Base-by-base conservation (phyloP, 2,329 filamentous ascomycete genomes). In the Epichloe scottii region DNA sequence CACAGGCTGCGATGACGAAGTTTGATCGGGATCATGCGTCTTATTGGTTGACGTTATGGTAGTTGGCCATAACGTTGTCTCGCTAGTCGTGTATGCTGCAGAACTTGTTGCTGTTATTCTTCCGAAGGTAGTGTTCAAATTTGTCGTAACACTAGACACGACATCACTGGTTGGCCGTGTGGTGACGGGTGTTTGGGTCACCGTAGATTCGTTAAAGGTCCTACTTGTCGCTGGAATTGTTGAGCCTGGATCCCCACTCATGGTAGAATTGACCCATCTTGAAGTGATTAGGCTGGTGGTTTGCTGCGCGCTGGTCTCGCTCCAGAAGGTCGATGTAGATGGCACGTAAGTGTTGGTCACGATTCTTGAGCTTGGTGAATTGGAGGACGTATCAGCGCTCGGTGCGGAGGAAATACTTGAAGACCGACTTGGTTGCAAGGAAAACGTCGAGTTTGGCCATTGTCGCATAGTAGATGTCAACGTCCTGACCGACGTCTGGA, bases 401-500 rank as follows among this genome's bases (percentile, higher is more conserved):
- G 46, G 35, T 12, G 30, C n/a, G 12, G 23, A 34, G 19, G 21
- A 34, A 26, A 4, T n/a, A 26, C 34, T 43, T 10, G 51, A 39
- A 15, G 33, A 39, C 19, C 21, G 6, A 4, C 15, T 46, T 34
- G 41, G 46, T 8, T 35, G 39, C 15, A 38, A 19, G 12, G 40
- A 42, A 33, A 26, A 12, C 10, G 47, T 50, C 15, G 43, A 50
- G 43, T 53, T 53, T 21, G 43, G 33, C 46, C 42, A 50, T 17
- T 33, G 17, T 42, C 23, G 35, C 6, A 23, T 15, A 4, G 51
- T 50, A 23, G 43, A 52, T 21, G 51, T 49, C 38, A 26, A 34
- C 19, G 11, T 41, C 17, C 4, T 49, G n/a, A 35, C 46, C 21
- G 21, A 17, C 26, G 47, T 52, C 47, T 34, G 37, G 7, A 40